Evolutionary conservation across 169 alveolate genomes (phyloP).

Genomic region (Pseudocohnilembus persalinus): DNA sequence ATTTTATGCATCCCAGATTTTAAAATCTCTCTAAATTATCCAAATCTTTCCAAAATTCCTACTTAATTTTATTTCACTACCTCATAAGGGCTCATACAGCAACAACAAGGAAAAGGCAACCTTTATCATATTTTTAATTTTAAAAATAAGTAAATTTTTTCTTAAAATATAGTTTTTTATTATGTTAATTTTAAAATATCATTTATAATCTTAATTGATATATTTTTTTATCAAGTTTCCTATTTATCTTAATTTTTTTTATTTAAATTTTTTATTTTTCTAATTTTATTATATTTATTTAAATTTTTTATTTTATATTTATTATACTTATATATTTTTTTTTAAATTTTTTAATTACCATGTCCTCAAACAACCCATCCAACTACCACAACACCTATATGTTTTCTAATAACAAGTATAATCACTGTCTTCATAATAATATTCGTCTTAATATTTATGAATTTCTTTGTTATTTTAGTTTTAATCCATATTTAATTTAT

Average conservation of each 20-base stretch:
- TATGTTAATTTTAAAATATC: no score
- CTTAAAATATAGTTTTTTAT: no score
- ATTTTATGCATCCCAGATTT: slow-evolving; percentile 43
- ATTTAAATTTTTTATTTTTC: no score
- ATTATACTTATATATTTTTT: no score
- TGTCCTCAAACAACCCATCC: slow-evolving; percentile 33
- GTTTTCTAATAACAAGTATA: slow-evolving; percentile 36
- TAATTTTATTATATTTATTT: no score
- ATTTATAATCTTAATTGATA: no score
- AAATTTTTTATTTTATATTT: no score
- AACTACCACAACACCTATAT: slow-evolving; percentile 32
- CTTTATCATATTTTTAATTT: background rate
- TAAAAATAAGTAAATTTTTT: background rate
- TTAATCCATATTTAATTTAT: no score
- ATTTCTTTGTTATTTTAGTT: no score
- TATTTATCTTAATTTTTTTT: no score
- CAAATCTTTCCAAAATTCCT: slow-evolving; percentile 41
- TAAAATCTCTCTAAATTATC: slow-evolving; percentile 31
- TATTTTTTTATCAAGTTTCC: no score
- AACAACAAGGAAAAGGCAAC: slow-evolving; percentile 38
- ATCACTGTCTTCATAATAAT: background rate
- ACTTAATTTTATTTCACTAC: slow-evolving; percentile 20
- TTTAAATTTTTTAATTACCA: slow-evolving; percentile 9
- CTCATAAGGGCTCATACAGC: slow-evolving; percentile 36
- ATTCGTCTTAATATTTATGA: background rate